Evolutionary conservation across 1,284 basidiomycete species (phyloP), one percentile per base, ranked within the genome.

Genomic region (Boletus smithii): DNA sequence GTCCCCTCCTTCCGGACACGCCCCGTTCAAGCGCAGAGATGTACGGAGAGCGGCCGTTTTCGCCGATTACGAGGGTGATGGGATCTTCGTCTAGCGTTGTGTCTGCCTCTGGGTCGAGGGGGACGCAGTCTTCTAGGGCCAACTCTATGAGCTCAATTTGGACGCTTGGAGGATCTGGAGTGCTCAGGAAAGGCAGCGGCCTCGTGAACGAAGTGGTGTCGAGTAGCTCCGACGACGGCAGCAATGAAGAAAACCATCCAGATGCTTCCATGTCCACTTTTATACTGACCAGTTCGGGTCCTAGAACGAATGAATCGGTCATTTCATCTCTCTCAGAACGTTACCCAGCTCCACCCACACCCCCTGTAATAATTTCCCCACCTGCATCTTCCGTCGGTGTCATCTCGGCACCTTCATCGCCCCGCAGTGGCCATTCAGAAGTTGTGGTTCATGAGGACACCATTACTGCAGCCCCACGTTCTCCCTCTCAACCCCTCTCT

Each of bases 251-350:
- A 14, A 18, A 48, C 5, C 22, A 50, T 18, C 38, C 39, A 7
- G 36, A 26, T 13, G 33, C 32, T 26, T 46, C 46, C 11, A 13
- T 26, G 0, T 23, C 57, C 8, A n/a, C 40, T 33, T 45, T 47
- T 26, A 32, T 30, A 10, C 20, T 20, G 26, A 23, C 23, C 16
- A 40, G 40, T 23, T 7, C 41, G 18, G 34, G 42, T 31, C 20
- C 18, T 2, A 46, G 35, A 14, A 36, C 17, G 23, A 42, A 49
- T 6, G 46, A 2, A 16, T 67, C 55, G 1, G 17, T 48, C 24
- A 34, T 66, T n/a, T 57, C 59, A 3, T 65, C 66, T 17, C 56
- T 65, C 11, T 65, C 66, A 5, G 63, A 67, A 33, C 61, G 62
- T n/a, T 65, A 65, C 40, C 66, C 66, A 8, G 57, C 55, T 13